Base-by-base conservation (phyloP, 345 rosid genomes). In the Bruguiera sexangula region DNA sequence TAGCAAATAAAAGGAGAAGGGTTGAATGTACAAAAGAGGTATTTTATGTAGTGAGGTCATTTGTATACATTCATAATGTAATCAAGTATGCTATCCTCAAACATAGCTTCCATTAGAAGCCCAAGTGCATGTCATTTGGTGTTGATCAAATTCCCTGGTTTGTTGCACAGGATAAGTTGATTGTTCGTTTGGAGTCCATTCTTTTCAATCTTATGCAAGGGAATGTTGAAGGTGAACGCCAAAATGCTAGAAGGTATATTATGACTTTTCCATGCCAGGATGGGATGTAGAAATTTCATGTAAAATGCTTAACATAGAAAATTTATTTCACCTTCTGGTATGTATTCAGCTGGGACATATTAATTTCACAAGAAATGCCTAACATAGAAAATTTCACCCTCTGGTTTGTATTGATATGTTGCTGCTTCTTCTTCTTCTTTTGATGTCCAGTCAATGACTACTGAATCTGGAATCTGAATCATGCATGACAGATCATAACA, bases 181-280 rank as follows among this genome's bases (percentile, higher is more conserved):
- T 70, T 73, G 86, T 94, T 76, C 84, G 85, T 73, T 77, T 85
- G 82, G 95, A 91, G 84, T 86, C 80, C 65, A 85, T 91, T 59
- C 76, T 87, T 62, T 86, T 82, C 73, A 79, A 75, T 62, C 74
- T 91, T 74, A 66, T 68, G 26, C 77, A 60, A 69, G 92, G 86
- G 57, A 56, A 82, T 77, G 75, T 79, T 22, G 79, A 65, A n/a
- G 88, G 75, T 51, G 95, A 91, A n/a, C 74, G 81, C 64, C 78
- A 68, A 52, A 81, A 82, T 84, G 83, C 80, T 53, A 39, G 76
- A 53, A 79, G 88, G 97, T 91, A 88, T 11, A 6, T 15, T 62
- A 54, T 67, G 29, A 34, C 43, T 51, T 58, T 60, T 9, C 18
- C 53, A 2, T 52, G 15, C 36, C n/a, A 56, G 34, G 50, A 8